Evolutionary conservation across 129 eudicot species (phyloP), one percentile per base, ranked within the genome.

Genomic region (Tagetes erecta): DNA sequence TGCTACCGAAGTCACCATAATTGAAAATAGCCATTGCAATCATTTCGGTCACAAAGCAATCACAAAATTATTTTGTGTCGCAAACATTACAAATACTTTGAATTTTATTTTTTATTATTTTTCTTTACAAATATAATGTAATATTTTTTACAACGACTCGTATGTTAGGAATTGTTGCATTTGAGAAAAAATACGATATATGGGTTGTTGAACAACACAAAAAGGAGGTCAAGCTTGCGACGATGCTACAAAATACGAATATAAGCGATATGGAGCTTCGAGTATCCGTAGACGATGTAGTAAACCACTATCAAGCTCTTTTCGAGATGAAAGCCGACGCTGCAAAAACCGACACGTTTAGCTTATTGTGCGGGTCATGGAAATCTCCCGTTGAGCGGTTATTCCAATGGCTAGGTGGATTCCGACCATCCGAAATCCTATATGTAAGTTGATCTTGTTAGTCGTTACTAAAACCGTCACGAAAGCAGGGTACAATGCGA

Each of bases 351-450:
- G 96, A 92, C 57, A 88, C 84, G 45, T 87, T 92, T 86, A 83
- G 83, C 76, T 63, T 92, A 76, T 73, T 87, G 52, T 87, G 84
- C 34, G 98, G 98, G 53, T 71, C 83, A 38, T 92, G 94, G 94
- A 85, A 81, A 76, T 76, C 98, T 42, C 83, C 98, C 0, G 86
- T 89, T 34, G 98, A 92, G 81, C 84, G 87, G 42, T 76, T 92
- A 55, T 89, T 92, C 81, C 87, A 83, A 11, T 92, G 98, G 98
- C 79, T 92, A 35, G 98, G 98, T 14, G 98, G 98, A 53, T 92
- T 92, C 51, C 81, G 85, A 1, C 95, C 98, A 1, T 92, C 98
- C 3, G 88, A 92, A 68, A 80, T 92, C 60, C 77, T 92, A 41
- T 83, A 86, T 39, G 98, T 86, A 81, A 84, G 63, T 52, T 71